A percentile compares a stretch with the other conserved stretches of the same genome.
Evolutionary conservation across 768 basidiomycete species (phyloP).

Genomic region (Lepiota subincarnata): DNA sequence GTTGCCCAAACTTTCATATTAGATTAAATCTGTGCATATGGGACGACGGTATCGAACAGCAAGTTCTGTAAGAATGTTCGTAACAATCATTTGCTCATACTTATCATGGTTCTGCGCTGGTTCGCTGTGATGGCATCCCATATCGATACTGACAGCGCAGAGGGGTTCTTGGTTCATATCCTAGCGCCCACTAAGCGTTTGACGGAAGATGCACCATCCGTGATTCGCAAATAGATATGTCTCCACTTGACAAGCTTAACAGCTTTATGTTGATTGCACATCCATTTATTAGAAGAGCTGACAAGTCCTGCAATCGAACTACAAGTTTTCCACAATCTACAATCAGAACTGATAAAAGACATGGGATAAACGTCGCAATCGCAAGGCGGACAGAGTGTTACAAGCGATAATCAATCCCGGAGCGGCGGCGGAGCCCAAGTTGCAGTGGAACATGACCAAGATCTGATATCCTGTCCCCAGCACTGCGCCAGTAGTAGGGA

Average conservation of each 20-base stretch:
- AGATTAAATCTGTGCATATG: slow-evolving; percentile 73
- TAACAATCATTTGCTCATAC: slow-evolving; percentile 1
- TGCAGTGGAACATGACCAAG: slow-evolving; percentile 68
- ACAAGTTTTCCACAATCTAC: slow-evolving; percentile 77
- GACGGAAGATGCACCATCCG: slow-evolving; percentile 78
- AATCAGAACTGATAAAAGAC: slow-evolving; percentile 74
- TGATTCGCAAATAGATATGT: slow-evolving; percentile 74
- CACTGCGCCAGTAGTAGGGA: no score
- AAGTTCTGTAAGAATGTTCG: slow-evolving; percentile 34
- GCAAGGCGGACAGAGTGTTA: slow-evolving; percentile 57
- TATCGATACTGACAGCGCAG: slow-evolving; percentile 55
- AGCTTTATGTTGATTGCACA: not conserved
- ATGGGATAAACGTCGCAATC: slow-evolving; percentile 61
- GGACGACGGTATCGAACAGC: slow-evolving; percentile 54
- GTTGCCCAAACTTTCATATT: slow-evolving; percentile 91
- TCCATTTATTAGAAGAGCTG: slow-evolving; percentile 61
- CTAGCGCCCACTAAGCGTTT: slow-evolving; percentile 85
- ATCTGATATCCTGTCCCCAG: no score
- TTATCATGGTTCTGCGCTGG: slow-evolving; percentile 48
- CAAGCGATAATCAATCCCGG: slow-evolving; percentile 71
- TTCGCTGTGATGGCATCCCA: slow-evolving; percentile 87
- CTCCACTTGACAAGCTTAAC: not conserved
- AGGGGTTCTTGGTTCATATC: slow-evolving; percentile 77
- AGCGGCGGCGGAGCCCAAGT: slow-evolving; percentile 69
- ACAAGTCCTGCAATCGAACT: slow-evolving; percentile 78